These are phyloP conservation scores for Nicotiana undulata DNA, from an alignment of 257 asterid genomes.

Conservation along the genomic window DNA sequence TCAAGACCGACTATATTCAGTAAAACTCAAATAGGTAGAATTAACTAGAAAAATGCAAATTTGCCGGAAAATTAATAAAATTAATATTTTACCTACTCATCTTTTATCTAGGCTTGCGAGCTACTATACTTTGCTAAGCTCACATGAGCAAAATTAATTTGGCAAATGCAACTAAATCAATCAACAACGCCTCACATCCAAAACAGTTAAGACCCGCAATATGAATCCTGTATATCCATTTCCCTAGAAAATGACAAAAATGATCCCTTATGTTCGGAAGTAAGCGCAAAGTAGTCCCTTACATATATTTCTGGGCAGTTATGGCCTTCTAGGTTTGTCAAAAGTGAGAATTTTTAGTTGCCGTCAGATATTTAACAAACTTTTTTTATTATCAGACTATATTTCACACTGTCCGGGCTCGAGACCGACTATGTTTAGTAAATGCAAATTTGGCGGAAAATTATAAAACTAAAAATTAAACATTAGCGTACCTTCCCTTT, in stretches of 20 bases:
- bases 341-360: too few relatives aligned
- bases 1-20: not conserved
- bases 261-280: too few relatives aligned
- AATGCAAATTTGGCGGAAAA: not conserved
- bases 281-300: too few relatives aligned
- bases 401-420: not conserved
- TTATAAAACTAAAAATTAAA: not conserved
- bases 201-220: not conserved
- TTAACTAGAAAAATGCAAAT: not conserved
- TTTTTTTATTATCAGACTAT: too few relatives aligned
- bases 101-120: not conserved
- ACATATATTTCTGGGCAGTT: too few relatives aligned
- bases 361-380: too few relatives aligned
- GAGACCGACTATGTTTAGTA: not conserved
- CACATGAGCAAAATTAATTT: not conserved
- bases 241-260: not conserved
- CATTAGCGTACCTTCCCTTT: slow-evolving; percentile 35
- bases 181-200: not conserved
- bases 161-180: not conserved
- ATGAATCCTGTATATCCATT: not conserved
- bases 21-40: not conserved
- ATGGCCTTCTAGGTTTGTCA: too few relatives aligned
- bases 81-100: not conserved
- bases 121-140: not conserved
- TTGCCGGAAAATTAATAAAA: too few relatives aligned